Conservation (phyloP, 2,329 filamentous ascomycete species). For the Aspergillus tubingensis region DNA sequence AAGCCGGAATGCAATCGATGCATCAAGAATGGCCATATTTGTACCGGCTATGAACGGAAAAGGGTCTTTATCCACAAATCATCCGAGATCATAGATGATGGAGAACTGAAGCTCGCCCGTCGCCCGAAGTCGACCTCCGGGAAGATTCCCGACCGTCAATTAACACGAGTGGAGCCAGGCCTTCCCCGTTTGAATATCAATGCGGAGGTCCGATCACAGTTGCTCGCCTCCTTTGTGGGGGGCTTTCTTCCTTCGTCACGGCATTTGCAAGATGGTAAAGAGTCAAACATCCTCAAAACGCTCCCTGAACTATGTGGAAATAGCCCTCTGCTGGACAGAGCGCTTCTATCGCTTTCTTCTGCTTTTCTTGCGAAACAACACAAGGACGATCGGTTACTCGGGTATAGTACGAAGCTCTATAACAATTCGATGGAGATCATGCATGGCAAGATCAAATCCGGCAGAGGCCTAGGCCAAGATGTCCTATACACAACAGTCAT, state of each 20-base stretch:
- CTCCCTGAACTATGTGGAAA: constrained; percentile 15
- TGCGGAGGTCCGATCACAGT: constrained; percentile 15
- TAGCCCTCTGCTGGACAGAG: constrained; percentile 20
- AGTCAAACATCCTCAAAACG: constrained; percentile 15
- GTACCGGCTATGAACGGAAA: constrained; percentile 21
- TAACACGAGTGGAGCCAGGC: constrained; percentile 3
- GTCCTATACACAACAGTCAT: constrained; percentile 24
- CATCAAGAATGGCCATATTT: constrained; percentile 26
- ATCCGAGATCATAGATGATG: constrained; percentile 2
- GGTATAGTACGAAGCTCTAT: constrained; percentile 23
- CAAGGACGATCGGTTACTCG: constrained; percentile 18
- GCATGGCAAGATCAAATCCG: constrained; percentile 16
- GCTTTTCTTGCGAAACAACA: constrained; percentile 23
- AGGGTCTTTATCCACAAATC: constrained; percentile 20
- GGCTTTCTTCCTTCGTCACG: constrained; percentile 8
- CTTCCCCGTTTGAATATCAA: constrained; percentile 19
- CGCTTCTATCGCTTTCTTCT: constrained; percentile 17
- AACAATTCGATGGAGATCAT: constrained; percentile 20
- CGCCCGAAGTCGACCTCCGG: constrained; percentile 5
- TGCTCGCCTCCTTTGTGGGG: constrained; percentile 19
- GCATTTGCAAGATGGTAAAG: constrained; percentile 2
- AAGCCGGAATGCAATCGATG: constrained; percentile 26
- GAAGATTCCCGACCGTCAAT: background rate
- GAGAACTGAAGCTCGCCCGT: constrained; percentile 6
- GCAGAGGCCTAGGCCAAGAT: constrained; percentile 18